Evolutionary conservation across 2,329 filamentous ascomycete genomes (phyloP), one percentile per base, ranked within the genome.

Genomic region (Teratosphaeria epicoccoides): DNA sequence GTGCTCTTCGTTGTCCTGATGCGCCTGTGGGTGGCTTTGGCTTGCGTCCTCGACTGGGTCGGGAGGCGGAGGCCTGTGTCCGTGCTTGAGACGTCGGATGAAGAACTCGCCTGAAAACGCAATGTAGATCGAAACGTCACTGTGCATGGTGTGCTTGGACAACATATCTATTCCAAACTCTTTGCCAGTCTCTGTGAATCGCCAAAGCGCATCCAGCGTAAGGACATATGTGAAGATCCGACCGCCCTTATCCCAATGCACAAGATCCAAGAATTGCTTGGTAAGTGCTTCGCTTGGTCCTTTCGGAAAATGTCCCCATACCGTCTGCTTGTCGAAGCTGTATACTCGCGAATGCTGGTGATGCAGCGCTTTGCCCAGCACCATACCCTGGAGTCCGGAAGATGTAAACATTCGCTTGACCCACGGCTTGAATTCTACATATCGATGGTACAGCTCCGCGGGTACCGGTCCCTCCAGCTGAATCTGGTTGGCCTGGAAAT

Each of bases 101-200:
- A 96, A 93, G 69, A 97, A 97, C 65, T 97, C 91, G 43, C 91
- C 91, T 0, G 87, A 88, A 66, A 84, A 96, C 22, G 90, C 91
- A 57, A 96, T 88, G 67, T 95, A 95, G 2, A 87, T 85, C 29
- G 83, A 86, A 1, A 95, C 90, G 67, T 96, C 84, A 58, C 87
- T 91, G 71, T 97, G 91, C 88, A 97, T 95, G 40, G 88, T 95
- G 69, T 97, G 91, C 68, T 97, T 97, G 68, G 84, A 89, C 62
- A 97, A 71, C 68, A 96, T 75, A 70, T 96, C 91, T 62, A 97
- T 88, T 49, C 90, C 88, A 54, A 96, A 96, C 63, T 96, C 90
- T 61, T 93, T 93, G 25, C 91, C 91, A 0, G 91, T 97, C 69
- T 96, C 91, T 1, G 91, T 96, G 70, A 96, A 96, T 45, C 89